A percentile compares a stretch with the other conserved stretches of the same genome.
Evolutionary conservation across 2,329 filamentous ascomycete species (phyloP).

Genomic region (Fusarium sp.): DNA sequence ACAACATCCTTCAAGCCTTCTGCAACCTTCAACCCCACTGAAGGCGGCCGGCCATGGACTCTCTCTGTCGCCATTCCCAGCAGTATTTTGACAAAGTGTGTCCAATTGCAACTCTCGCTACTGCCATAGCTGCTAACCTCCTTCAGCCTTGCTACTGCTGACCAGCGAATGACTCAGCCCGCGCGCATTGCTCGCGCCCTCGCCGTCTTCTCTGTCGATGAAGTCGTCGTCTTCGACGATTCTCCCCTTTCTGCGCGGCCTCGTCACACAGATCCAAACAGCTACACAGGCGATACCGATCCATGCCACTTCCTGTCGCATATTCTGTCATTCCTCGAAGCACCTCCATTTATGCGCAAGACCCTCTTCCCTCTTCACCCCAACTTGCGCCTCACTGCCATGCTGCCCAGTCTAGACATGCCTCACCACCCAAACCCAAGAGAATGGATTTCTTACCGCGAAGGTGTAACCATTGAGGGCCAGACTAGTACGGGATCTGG

Average conservation of each 20-base stretch:
- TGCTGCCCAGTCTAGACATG: conserved; percentile 82
- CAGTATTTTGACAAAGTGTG: conserved; percentile 79
- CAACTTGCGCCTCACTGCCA: conserved; percentile 78
- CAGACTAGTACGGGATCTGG: conserved; percentile 55
- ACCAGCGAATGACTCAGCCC: conserved; percentile 78
- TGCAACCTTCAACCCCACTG: conserved; percentile 72
- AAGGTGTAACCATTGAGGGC: conserved; percentile 73
- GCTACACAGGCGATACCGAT: conserved; percentile 76
- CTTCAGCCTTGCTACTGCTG: conserved; percentile 73
- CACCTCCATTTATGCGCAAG: conserved; percentile 83
- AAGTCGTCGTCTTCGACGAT: conserved; percentile 85
- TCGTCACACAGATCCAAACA: conserved; percentile 59
- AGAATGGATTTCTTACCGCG: conserved; percentile 83
- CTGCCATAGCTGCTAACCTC: background rate
- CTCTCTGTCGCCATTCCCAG: conserved; percentile 82
- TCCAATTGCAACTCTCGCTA: conserved; percentile 2
- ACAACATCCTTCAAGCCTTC: conserved; percentile 71
- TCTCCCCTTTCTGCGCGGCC: conserved; percentile 60
- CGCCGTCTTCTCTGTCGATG: conserved; percentile 85
- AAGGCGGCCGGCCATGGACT: conserved; percentile 75
- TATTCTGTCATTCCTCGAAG: conserved; percentile 83
- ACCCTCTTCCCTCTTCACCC: conserved; percentile 81
- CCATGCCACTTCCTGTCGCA: conserved; percentile 84
- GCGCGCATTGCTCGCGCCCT: conserved; percentile 83
- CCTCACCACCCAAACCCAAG: conserved; percentile 81